Evolutionary conservation across 192 early-diverging fungal species (phyloP).

Genomic region (Martensiomyces pterosporus): DNA sequence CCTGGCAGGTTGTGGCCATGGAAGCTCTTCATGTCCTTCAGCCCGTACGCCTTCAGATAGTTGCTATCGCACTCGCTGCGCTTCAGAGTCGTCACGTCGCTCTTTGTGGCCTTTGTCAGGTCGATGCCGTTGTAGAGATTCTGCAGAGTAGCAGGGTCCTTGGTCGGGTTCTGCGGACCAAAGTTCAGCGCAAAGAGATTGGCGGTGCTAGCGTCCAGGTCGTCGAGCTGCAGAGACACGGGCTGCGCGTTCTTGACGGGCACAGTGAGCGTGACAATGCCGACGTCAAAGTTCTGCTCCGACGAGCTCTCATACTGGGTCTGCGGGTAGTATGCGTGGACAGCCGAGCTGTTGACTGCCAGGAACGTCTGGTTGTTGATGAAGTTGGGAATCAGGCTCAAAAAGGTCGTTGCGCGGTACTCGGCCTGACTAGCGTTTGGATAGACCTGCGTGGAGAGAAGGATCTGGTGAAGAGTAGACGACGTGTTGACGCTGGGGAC

Average conservation of each 20-base stretch:
- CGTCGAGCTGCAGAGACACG: slow-evolving; percentile 34
- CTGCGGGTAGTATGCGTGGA: slow-evolving; percentile 46
- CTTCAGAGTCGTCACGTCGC: slow-evolving; percentile 14
- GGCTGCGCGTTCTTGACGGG: slow-evolving; percentile 15
- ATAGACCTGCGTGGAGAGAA: slow-evolving; percentile 40
- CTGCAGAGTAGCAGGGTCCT: slow-evolving; percentile 32
- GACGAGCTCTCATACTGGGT: slow-evolving; percentile 31
- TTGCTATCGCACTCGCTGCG: slow-evolving; percentile 33
- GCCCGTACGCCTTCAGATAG: slow-evolving; percentile 25
- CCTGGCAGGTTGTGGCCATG: slow-evolving; percentile 32
- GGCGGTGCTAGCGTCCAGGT: slow-evolving; percentile 17
- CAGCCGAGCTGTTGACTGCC: slow-evolving; percentile 28
- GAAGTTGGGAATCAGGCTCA: slow-evolving; percentile 30
- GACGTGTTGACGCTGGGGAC: slow-evolving; percentile 33
- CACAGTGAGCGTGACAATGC: slow-evolving; percentile 29
- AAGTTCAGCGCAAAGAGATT: slow-evolving; percentile 25
- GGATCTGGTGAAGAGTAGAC: slow-evolving; percentile 37
- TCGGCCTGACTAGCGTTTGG: slow-evolving; percentile 22
- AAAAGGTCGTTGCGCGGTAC: slow-evolving; percentile 27
- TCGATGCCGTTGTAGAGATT: slow-evolving; percentile 40
- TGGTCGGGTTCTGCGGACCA: slow-evolving; percentile 19
- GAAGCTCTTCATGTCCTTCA: slow-evolving; percentile 45
- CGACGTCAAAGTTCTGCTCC: slow-evolving; percentile 48
- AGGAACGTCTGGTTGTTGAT: slow-evolving; percentile 45
- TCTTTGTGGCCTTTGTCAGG: slow-evolving; percentile 29